A percentile compares a stretch with the other conserved stretches of the same genome.
Evolutionary conservation across 2,329 filamentous ascomycete genomes (phyloP).

Genomic region (Sclerotinia sclerotiorum): DNA sequence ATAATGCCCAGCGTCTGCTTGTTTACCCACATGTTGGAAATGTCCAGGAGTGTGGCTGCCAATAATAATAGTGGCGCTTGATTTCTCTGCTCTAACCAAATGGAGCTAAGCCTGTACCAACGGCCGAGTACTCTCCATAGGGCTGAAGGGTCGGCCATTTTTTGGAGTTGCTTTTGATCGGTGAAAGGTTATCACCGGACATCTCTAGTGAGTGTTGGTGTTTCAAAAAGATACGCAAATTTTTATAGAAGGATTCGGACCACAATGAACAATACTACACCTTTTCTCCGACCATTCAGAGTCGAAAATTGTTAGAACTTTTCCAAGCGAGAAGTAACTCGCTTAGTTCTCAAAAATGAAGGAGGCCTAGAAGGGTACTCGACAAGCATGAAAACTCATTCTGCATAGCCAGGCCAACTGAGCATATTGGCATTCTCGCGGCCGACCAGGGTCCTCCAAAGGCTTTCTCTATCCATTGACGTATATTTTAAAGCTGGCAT

Average conservation of each 20-base stretch:
- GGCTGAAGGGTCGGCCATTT: constrained; percentile 7
- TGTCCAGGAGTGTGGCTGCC: neutral
- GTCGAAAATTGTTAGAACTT: neutral
- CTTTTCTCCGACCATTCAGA: neutral
- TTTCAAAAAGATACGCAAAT: neutral
- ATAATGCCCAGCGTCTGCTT: neutral
- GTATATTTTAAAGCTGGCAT: constrained; percentile 14
- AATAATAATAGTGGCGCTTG: neutral
- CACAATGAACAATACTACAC: neutral
- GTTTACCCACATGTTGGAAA: neutral
- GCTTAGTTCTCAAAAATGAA: neutral
- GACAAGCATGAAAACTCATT: neutral
- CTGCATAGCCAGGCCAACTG: neutral
- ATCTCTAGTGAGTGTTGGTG: constrained; percentile 3
- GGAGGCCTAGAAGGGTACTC: neutral
- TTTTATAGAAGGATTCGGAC: neutral
- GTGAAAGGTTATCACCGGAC: constrained; percentile 1
- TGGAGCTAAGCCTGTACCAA: neutral
- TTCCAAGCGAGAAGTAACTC: neutral
- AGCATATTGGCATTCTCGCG: neutral
- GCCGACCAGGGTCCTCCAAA: neutral
- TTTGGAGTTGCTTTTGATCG: neutral
- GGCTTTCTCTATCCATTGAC: constrained; percentile 1
- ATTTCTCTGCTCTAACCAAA: neutral
- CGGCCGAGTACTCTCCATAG: neutral